Base-by-base conservation (phyloP, 2,329 filamentous ascomycete species). In the Penicillium carneum region DNA sequence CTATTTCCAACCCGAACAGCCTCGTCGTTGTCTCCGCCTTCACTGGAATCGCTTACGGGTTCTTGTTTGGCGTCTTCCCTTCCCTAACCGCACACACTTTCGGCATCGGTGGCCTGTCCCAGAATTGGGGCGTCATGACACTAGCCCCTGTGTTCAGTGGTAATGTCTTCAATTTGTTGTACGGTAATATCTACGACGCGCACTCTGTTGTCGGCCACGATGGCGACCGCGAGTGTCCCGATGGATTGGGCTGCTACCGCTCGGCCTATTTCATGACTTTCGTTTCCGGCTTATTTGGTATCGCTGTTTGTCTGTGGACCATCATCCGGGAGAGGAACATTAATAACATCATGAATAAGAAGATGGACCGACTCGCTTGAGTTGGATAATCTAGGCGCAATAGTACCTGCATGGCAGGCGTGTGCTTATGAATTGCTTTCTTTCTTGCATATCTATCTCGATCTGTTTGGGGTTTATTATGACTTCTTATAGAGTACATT, bases 91-190 rank as follows among this genome's bases (percentile, higher is more conserved):
- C 93, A 7, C 93, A 98, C 74, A 89, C 90, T 0, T 99, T 99
- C 75, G 95, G 95, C 8, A 90, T 97, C 29, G 86, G 89, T 63
- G 94, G 93, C 1, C 83, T 99, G 48, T 93, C 90, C 57, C 92
- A 97, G 74, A 99, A 98, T 73, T 99, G 95, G 94, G 95, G 95
- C 14, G 90, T 90, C 70, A 96, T 99, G 88, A 97, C 92, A 0
- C 82, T 97, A 49, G 90, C 92, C 2, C 93, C 94, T 0, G 92
- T 97, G 2, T 78, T 97, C 31, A 93, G 89, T 9, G 93, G 92
- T 51, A 96, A 98, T 70, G 77, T 97, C 23, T 98, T 96, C 83
- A 99, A 98, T 74, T 80, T 97, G 1, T 87, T 95, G 60, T 99
- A 98, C 74, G 95, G 95, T 50, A 80, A 77, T 16, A 88, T 97